Base-by-base conservation (phyloP, 768 basidiomycete genomes). In the Postia placenta region DNA sequence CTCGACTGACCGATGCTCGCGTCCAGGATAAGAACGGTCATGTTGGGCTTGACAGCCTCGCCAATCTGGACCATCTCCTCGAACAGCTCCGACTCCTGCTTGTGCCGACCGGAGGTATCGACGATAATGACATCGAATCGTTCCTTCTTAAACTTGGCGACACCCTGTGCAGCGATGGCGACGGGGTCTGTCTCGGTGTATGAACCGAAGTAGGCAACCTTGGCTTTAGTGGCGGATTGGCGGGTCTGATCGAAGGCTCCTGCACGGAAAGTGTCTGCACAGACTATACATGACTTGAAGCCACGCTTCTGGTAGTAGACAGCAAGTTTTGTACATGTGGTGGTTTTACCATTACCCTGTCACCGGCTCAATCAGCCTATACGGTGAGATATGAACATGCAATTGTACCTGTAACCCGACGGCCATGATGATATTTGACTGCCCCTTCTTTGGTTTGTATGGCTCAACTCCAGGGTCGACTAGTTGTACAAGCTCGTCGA, bases 121-220 rank as follows among this genome's bases (percentile, higher is more conserved):
- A 99, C 95, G 50, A 99, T 96, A 59, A 99, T 94, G 39, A 99
- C 90, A 51, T 99, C 96, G 62, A 99, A 98, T 30, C 92, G 78
- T 65, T 98, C 95, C 71, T 97, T 93, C 71, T 93, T 90, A 76
- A 99, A 99, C 67, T 99, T 98, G 11, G 83, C 71, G 9, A 97
- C 96, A 64, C 96, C 96, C 63, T 95, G 84, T 1, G 88, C 83
- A 11, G 96, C 94, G 57, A 96, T 97, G 0, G 84, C 75, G 5
- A 98, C 96, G 2, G 96, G 96, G 65, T 99, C 94, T 15, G 93
- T 97, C 69, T 99, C 96, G 33, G 96, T 99, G 69, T 99, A 98
- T 45, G 90, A 93, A 19, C 96, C 96, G 69, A 93, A 99, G 77
- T 96, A 99, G 2, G 96, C 93, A 12, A 99, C 92, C 66, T 97